Evolutionary conservation across 2,329 filamentous ascomycete genomes (phyloP), one percentile per base, ranked within the genome.

Genomic region (Neoascochyta sp.): DNA sequence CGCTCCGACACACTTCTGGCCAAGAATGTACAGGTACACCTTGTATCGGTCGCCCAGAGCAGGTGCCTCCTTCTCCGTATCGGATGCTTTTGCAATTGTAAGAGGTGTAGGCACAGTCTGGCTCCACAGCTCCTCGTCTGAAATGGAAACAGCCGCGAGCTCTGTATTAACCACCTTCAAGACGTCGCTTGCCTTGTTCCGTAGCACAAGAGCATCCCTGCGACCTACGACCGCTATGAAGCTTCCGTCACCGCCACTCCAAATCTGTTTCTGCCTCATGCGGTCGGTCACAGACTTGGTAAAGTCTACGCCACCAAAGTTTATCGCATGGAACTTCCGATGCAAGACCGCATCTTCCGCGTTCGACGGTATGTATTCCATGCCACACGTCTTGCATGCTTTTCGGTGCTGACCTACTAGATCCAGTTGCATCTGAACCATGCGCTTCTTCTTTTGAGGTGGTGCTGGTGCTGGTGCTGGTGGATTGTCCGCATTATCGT

Each of bases 361-460:
- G 27, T 74, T 74, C 0, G 78, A 80, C 4, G 77, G 74, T 18
- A 78, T 70, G 45, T 82, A 83, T 30, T 80, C 75, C 80, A 83
- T 83, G 1, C 76, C 75, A 46, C 80, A 83, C 3, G 64, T 66
- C 20, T 66, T 64, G 58, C 80, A 83, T 8, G 70, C 75, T 43
- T 73, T 74, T 25, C 74, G 69, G 21, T 72, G 62, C 22, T 74
- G 69, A 21, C 68, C 64, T 3, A 75, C 77, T 9, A 81, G 63
- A 45, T 78, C 75, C 37, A 81, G 69, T 45, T 78, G 74, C 66
- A 77, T 77, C 50, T 81, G 78, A 27, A 71, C 71, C 36, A 80
- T 49, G 16, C 54, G 52, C 34, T 57, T 59, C 36, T 50, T 53
- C 44, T 41, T 47, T 17, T 35, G 47, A 6, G 52, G 51, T 4